phyloP scores from a whole-genome alignment of 2,329 filamentous ascomycete genomes.

The Colletotrichum neosansevieriae region DNA sequence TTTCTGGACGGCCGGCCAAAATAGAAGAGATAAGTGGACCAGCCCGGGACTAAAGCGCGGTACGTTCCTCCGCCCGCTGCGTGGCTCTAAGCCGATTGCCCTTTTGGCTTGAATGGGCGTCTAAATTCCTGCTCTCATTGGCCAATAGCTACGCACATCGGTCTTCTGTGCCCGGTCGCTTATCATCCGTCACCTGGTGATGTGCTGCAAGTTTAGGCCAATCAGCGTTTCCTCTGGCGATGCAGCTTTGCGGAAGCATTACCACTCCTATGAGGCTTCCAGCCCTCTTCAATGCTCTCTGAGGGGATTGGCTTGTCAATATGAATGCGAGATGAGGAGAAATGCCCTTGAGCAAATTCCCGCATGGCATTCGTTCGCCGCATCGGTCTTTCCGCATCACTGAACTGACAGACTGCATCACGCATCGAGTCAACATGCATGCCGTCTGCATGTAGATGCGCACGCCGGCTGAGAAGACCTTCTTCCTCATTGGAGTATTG shows the following conservation, averaged over 20 bases:
- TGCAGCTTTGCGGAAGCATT: slow-evolving; percentile 36
- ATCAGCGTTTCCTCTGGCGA: slow-evolving; percentile 14
- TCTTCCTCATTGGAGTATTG: slow-evolving; percentile 32
- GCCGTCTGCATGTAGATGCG: slow-evolving; percentile 33
- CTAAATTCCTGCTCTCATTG: slow-evolving; percentile 35
- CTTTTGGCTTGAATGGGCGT: slow-evolving; percentile 35
- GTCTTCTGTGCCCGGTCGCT: slow-evolving; percentile 33
- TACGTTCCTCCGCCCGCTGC: slow-evolving; percentile 20
- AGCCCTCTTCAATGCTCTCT: slow-evolving; percentile 21
- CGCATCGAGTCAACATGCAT: slow-evolving; percentile 40
- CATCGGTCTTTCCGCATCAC: slow-evolving; percentile 29
- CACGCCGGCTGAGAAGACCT: slow-evolving; percentile 16
- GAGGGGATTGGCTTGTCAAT: slow-evolving; percentile 20
- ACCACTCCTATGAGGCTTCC: slow-evolving; percentile 33
- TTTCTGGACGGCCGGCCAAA: slow-evolving; percentile 30
- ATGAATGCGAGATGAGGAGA: slow-evolving; percentile 28
- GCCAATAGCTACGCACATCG: slow-evolving; percentile 25
- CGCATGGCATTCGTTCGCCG: slow-evolving; percentile 32
- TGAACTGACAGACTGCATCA: slow-evolving; percentile 31
- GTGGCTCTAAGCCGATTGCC: slow-evolving; percentile 22
- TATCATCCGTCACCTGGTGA: slow-evolving; percentile 40
- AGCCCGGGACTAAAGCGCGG: slow-evolving; percentile 20
- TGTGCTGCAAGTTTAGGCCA: slow-evolving; percentile 31
- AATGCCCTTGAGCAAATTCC: slow-evolving; percentile 10
- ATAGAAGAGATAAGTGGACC: slow-evolving; percentile 30